Evolutionary conservation across 306 rosid genomes (phyloP).

Genomic region (Prunus dulcis): DNA sequence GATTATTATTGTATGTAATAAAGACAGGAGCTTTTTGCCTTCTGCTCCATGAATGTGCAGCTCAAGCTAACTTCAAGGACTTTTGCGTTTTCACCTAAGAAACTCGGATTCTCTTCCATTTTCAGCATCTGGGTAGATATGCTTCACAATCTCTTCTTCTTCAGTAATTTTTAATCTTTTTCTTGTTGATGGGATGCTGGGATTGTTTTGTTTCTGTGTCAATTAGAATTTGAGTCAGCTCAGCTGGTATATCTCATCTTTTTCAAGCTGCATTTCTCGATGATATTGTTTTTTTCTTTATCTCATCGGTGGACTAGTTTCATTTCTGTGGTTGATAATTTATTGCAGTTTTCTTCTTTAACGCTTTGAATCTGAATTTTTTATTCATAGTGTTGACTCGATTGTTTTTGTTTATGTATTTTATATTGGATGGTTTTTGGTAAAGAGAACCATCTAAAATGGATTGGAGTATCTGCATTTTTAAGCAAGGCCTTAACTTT

Average conservation of each 20-base stretch:
- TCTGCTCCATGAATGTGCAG: background rate
- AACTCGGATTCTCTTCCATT: constrained; percentile 9
- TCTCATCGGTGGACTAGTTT: background rate
- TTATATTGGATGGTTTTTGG: background rate
- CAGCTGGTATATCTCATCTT: background rate
- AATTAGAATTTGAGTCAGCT: constrained; percentile 14
- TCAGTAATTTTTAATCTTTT: background rate
- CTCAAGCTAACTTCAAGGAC: constrained; percentile 7
- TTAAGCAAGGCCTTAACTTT: background rate
- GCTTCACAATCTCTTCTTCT: constrained; percentile 16
- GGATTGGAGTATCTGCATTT: constrained; percentile 8
- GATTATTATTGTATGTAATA: background rate
- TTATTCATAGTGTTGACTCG: background rate
- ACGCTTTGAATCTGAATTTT: constrained; percentile 3
- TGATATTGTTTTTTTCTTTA: background rate
- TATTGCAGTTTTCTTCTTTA: background rate
- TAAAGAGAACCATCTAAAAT: background rate
- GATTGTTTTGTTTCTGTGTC: constrained; percentile 13
- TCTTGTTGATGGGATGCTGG: background rate
- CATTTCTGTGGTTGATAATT: background rate
- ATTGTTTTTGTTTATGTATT: background rate
- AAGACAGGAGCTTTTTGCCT: background rate
- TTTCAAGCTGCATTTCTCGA: constrained; percentile 7
- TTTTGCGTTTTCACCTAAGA: constrained; percentile 18
- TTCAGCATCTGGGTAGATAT: constrained; percentile 44